Conservation (phyloP, 108 stramenopile species). For the Cyclostephanos invisitatus region DNA sequence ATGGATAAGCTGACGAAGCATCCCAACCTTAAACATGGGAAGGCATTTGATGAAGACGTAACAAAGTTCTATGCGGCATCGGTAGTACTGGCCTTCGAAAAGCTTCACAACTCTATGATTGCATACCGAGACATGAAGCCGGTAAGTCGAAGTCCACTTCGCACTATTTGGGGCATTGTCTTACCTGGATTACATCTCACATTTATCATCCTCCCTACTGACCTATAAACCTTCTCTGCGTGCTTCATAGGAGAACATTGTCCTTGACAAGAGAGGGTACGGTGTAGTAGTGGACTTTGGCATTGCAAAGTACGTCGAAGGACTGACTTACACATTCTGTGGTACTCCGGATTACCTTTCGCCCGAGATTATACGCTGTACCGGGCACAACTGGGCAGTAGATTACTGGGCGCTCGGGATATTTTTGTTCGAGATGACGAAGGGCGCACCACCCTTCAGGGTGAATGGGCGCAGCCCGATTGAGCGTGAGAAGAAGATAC, state of each 20-base stretch:
- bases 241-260: constrained; percentile 50
- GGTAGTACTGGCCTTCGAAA: constrained; percentile 66
- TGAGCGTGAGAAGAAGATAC: constrained; percentile 33
- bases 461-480: constrained; percentile 24
- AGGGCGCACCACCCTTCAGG: constrained; percentile 64
- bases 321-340: constrained; percentile 60
- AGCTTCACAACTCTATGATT: constrained; percentile 64
- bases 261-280: constrained; percentile 55
- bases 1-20: not conserved
- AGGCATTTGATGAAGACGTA: constrained; percentile 34
- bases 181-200: too few relatives aligned
- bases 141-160: constrained; percentile 38
- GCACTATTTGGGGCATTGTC: constrained; percentile 18
- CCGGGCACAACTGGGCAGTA: constrained; percentile 74
- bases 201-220: constrained; percentile 5
- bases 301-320: constrained; percentile 59
- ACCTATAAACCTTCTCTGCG: constrained; percentile 53
- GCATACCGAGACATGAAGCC: constrained; percentile 73
- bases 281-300: constrained; percentile 68
- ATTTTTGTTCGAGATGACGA: constrained; percentile 60
- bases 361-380: constrained; percentile 58
- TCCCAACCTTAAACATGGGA: constrained; percentile 21
- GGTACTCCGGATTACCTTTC: constrained; percentile 70
- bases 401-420: constrained; percentile 74
- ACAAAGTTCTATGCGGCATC: constrained; percentile 74